Conservation (phyloP, 2,329 filamentous ascomycete genomes). For the Fusarium mexicanum region DNA sequence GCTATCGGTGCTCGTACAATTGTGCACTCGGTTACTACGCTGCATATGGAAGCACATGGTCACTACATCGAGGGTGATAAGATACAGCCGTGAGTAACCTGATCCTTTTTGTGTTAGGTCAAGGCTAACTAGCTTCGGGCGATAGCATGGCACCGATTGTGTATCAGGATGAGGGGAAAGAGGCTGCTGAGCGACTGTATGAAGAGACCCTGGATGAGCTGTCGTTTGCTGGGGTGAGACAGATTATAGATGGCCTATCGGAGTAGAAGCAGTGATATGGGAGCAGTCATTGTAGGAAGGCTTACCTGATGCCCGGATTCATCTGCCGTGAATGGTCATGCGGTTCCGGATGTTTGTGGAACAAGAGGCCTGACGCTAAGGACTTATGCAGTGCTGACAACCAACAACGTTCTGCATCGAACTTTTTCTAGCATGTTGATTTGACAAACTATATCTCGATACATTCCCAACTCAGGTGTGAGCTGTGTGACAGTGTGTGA, state of each 20-base stretch:
- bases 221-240: background rate
- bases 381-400: background rate
- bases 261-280: background rate
- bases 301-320: background rate
- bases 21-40: background rate
- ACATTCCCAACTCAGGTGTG: background rate
- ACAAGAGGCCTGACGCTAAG: background rate
- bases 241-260: background rate
- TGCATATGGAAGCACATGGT: background rate
- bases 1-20: background rate
- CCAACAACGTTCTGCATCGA: background rate
- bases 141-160: background rate
- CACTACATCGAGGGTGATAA: background rate
- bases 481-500: background rate
- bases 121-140: fast-evolving
- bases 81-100: background rate
- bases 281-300: background rate
- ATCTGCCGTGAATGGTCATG: background rate
- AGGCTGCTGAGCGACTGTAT: background rate
- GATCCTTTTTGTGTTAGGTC: fast-evolving
- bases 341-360: background rate
- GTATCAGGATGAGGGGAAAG: background rate
- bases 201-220: background rate
- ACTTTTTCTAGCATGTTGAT: background rate
- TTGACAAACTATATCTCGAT: background rate